Conservation (phyloP, 345 rosid species). For the Hibiscus syriacus region DNA sequence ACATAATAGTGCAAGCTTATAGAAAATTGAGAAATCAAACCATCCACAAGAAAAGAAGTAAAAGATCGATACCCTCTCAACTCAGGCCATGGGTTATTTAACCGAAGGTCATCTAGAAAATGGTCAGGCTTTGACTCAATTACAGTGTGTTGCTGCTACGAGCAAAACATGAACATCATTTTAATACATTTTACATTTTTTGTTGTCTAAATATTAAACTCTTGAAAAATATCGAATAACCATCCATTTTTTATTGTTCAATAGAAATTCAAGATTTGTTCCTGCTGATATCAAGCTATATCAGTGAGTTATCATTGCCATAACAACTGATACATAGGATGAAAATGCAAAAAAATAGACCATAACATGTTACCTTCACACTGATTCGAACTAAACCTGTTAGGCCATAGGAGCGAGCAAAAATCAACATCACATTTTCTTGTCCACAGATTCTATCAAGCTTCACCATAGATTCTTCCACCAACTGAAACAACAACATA, state of each 20-base stretch:
- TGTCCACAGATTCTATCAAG: slow-evolving; percentile 84
- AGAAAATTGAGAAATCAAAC: not conserved
- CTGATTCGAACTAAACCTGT: slow-evolving; percentile 82
- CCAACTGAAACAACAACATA: slow-evolving; percentile 48
- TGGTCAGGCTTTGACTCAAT: slow-evolving; percentile 97
- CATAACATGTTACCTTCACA: slow-evolving; percentile 54
- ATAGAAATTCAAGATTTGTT: not conserved
- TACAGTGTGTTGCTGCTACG: slow-evolving; percentile 73
- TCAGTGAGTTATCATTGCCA: not conserved
- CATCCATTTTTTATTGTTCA: not conserved
- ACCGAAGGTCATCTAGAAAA: slow-evolving; percentile 89
- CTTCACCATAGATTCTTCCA: slow-evolving; percentile 75
- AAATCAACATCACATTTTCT: slow-evolving; percentile 75
- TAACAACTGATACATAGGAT: not conserved
- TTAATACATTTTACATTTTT: not conserved
- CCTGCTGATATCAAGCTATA: not conserved
- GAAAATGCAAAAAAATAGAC: not conserved
- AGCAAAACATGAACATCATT: slow-evolving; percentile 3
- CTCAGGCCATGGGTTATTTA: slow-evolving; percentile 96
- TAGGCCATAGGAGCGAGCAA: slow-evolving; percentile 96
- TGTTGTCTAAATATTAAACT: not conserved
- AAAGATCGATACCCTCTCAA: slow-evolving; percentile 46
- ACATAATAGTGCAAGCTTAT: not conserved
- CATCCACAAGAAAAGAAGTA: not conserved
- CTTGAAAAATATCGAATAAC: not conserved